Percentiles rank a stretch among this genome's conserved stretches.
phyloP scores from a whole-genome alignment of 345 rosid species.

The Arabis alpina region DNA sequence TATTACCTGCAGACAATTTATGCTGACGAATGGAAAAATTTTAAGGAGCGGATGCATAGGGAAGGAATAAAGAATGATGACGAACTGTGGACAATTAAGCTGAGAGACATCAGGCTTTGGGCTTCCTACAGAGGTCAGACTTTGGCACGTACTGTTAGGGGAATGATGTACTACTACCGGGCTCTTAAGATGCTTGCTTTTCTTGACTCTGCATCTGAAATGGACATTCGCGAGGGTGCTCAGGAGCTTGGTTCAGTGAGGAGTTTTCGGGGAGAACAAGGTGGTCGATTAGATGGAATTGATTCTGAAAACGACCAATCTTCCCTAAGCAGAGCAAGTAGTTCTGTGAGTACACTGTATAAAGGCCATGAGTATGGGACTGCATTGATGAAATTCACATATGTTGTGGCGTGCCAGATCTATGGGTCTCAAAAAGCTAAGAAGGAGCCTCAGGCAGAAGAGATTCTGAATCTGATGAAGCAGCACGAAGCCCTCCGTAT shows the following conservation, averaged over 20 bases:
- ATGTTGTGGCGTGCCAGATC: slow-evolving; percentile 82
- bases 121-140: slow-evolving; percentile 99
- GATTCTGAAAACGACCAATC: slow-evolving; percentile 52
- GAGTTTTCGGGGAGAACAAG: slow-evolving; percentile 42
- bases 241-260: slow-evolving; percentile 82
- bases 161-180: slow-evolving; percentile 98
- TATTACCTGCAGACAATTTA: slow-evolving; percentile 93
- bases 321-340: slow-evolving; percentile 54
- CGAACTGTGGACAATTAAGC: slow-evolving; percentile 75
- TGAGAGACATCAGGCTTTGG: slow-evolving; percentile 95
- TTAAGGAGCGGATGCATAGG: slow-evolving; percentile 86
- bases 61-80: slow-evolving; percentile 75
- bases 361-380: slow-evolving; percentile 85
- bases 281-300: slow-evolving; percentile 40
- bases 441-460: slow-evolving; percentile 78
- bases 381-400: slow-evolving; percentile 86
- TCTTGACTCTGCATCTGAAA: slow-evolving; percentile 96
- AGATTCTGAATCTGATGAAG: slow-evolving; percentile 73
- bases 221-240: slow-evolving; percentile 81
- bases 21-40: slow-evolving; percentile 92
- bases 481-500: slow-evolving; percentile 84
- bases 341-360: slow-evolving; percentile 66
- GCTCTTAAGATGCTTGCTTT: slow-evolving; percentile 95
- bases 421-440: slow-evolving; percentile 79
- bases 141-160: slow-evolving; percentile 90